Conservation (phyloP, 768 basidiomycete genomes). For the Chlorophyllum brunneum region DNA sequence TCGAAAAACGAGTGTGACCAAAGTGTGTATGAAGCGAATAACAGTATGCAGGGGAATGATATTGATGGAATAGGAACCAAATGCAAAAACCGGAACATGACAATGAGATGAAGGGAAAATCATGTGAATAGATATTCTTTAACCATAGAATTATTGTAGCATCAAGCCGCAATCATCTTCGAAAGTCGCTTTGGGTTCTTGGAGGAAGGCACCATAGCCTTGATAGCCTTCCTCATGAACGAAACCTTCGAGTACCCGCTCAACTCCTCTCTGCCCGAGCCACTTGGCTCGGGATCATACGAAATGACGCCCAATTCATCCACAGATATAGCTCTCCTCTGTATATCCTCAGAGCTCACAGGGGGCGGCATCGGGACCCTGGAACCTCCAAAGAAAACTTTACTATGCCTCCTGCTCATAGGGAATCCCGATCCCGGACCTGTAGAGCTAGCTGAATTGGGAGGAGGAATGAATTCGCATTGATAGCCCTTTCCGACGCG, state of each 20-base stretch:
- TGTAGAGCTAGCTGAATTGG: constrained; percentile 28
- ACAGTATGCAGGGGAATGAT: not conserved
- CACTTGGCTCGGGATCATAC: constrained; percentile 27
- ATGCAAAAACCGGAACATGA: constrained; percentile 2
- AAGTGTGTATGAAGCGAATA: not conserved
- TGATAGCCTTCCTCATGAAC: constrained; percentile 68
- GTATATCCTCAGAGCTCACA: constrained; percentile 61
- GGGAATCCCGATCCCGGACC: constrained; percentile 15
- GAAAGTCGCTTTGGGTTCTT: constrained; percentile 10
- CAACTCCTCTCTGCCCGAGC: constrained; percentile 33
- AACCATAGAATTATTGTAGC: not conserved
- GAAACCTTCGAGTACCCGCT: constrained; percentile 48
- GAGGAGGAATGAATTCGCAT: constrained; percentile 49
- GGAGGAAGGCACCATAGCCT: constrained; percentile 58
- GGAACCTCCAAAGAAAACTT: constrained; percentile 42
- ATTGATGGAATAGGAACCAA: not conserved
- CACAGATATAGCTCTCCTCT: constrained; percentile 43
- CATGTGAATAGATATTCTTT: no score
- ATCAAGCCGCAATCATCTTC: constrained; percentile 13
- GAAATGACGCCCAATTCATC: constrained; percentile 65
- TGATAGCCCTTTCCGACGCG: constrained; percentile 81
- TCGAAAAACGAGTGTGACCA: constrained; percentile 6
- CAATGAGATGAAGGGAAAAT: not conserved
- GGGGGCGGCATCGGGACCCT: constrained; percentile 67
- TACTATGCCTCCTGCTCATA: constrained; percentile 30